Conservation (phyloP, 768 basidiomycete genomes). For the Arthromyces matolae region DNA sequence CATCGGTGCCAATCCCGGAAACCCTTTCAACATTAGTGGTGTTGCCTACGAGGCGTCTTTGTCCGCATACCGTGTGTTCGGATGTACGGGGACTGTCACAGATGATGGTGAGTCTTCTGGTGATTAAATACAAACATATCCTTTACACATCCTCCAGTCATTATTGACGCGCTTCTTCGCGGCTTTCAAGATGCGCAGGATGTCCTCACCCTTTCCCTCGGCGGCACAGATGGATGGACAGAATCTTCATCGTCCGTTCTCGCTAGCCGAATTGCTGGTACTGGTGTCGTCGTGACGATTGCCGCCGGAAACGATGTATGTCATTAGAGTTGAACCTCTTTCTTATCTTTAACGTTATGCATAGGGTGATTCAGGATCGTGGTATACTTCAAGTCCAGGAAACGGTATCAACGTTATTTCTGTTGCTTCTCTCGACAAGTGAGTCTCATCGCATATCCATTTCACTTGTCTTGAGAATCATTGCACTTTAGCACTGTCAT, state of each 20-base stretch:
- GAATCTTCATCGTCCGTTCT: slow-evolving; percentile 50
- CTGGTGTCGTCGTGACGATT: slow-evolving; percentile 60
- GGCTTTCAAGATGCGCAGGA: slow-evolving; percentile 53
- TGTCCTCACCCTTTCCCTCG: slow-evolving; percentile 65
- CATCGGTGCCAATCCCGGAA: slow-evolving; percentile 57
- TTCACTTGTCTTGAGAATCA: background rate
- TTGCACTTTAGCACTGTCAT: slow-evolving; percentile 44
- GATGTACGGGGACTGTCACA: slow-evolving; percentile 48
- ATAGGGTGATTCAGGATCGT: slow-evolving; percentile 54
- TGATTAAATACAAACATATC: background rate
- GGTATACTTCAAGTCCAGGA: slow-evolving; percentile 55
- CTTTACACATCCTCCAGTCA: slow-evolving; percentile 18
- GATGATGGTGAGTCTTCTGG: slow-evolving; percentile 43
- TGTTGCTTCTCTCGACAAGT: slow-evolving; percentile 54
- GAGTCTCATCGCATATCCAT: slow-evolving; percentile 5
- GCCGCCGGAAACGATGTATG: slow-evolving; percentile 53
- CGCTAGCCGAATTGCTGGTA: slow-evolving; percentile 51
- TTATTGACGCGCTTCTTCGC: slow-evolving; percentile 47
- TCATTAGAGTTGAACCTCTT: background rate
- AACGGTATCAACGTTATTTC: slow-evolving; percentile 55
- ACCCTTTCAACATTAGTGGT: slow-evolving; percentile 63
- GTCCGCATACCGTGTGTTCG: slow-evolving; percentile 55
- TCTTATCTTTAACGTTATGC: background rate
- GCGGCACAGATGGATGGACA: slow-evolving; percentile 63
- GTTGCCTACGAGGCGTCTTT: slow-evolving; percentile 62